Base-by-base conservation (phyloP, 345 rosid species). In the Populus davidiana region DNA sequence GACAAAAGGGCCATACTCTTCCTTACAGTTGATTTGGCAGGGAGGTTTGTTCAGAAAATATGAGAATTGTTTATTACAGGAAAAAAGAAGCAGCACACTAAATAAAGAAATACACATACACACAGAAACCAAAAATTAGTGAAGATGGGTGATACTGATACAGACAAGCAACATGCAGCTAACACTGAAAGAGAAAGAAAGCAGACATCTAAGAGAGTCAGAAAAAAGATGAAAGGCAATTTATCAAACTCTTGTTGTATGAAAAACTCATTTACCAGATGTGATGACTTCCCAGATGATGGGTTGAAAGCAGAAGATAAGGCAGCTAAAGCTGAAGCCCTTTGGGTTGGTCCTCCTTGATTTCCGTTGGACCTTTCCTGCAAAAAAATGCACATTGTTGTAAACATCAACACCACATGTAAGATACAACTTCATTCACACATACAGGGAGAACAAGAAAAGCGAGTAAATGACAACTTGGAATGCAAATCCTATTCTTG, bases 281-380 rank as follows among this genome's bases (percentile, higher is more conserved):
- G 76, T 74, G 88, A 74, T 56, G 89, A 73, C 86, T 81, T 90
- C 47, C 78, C 91, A 52, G 91, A 75, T 75, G 97, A 88, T 59
- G 97, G 86, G 41, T 86, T 88, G 81, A 96, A 93, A 63, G 98
- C 99, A 78, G 93, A 86, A 76, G 89, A 80, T 85, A 96, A 89
- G 81, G 99, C 99, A 79, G 97, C 97, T 78, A 96, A 82, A 72
- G 99, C 99, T 25, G 97, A 90, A 86, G 99, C 98, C 72, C 98
- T 92, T 86, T 96, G 99, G 69, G 97, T 96, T 75, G 87, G 90
- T 81, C 98, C 98, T 79, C 96, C 97, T 86, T 83, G 91, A 86
- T 83, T 87, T 75, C 95, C 93, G 80, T 88, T 83, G 74, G 94
- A 87, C 78, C 88, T 92, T 18, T 89, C 94, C 97, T 92, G 90